Evolutionary conservation across 2,329 filamentous ascomycete species (phyloP), one percentile per base, ranked within the genome.

Genomic region (Diaporthe humulicola): DNA sequence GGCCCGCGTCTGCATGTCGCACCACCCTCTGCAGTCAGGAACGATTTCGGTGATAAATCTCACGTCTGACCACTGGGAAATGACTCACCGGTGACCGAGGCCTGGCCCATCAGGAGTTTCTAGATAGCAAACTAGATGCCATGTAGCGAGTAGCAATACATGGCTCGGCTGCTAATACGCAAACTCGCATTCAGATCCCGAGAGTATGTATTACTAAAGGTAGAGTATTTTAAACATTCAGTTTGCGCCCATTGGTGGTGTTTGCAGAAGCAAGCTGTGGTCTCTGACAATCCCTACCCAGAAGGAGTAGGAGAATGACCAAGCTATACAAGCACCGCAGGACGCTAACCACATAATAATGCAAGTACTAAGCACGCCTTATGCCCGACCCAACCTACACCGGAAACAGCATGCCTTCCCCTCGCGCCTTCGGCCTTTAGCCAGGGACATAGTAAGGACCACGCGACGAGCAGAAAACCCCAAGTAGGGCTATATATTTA

Each of bases 351-450:
- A 40, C 45, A 45, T 7, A 30, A 56, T 9, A 56, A 70, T 45
- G 25, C 50, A 28, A 8, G 19, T 56, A 17, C 19, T 40, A 66
- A 25, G 56, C 19, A 67, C 48, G 71, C 15, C 58, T 73, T 66
- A 56, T 66, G 30, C 30, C 70, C 70, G 70, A 33, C n/a, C 10
- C 48, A 56, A 36, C 25, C 52, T 50, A 70, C 60, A 57, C 61
- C 71, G 28, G 56, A 73, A 70, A 38, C 22, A 33, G 61, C 22
- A 48, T 8, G 1, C 19, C 57, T 33, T 14, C 60, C 33, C 50
- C 61, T 73, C 71, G 60, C 61, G 71, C 25, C 61, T 70, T 73
- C 60, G 71, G 71, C 71, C 22, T 70, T 58, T 58, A 48, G 30
- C 8, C 33, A 19, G 48, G n/a, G 33, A 69, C 33, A 40, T 36